These are phyloP conservation scores for Pogostemon cablin DNA, from an alignment of 257 asterid species.

Conservation along the genomic window DNA sequence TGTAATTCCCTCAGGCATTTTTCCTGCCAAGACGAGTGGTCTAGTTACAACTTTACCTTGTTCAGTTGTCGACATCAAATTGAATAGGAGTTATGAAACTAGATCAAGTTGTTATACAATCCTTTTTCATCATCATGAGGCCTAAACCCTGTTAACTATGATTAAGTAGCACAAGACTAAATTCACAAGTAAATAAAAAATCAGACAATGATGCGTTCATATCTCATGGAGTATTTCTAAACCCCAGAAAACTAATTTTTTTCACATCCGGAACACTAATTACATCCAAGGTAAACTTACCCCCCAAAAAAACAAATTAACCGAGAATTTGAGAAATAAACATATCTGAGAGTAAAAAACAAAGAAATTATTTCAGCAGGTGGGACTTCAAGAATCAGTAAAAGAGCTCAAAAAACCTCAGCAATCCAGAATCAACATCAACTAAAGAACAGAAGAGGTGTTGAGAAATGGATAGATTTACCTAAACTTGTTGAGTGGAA, in stretches of 20 bases:
- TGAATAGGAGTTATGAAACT: not conserved
- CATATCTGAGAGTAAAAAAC: not conserved
- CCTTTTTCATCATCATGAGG: not conserved
- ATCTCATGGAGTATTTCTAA: no score
- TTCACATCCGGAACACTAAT: not conserved
- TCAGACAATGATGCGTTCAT: no score
- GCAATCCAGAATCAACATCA: not conserved
- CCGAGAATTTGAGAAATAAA: not conserved
- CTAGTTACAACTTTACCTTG: not conserved
- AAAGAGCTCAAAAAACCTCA: constrained; percentile 10
- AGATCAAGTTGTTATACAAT: not conserved
- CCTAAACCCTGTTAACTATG: not conserved
- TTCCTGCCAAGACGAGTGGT: constrained; percentile 23
- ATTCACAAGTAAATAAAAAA: no score
- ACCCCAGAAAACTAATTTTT: constrained; percentile 7
- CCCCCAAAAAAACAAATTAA: not conserved
- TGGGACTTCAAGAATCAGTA: not conserved
- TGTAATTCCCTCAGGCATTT: constrained; percentile 77
- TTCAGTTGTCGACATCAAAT: not conserved
- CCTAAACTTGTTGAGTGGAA: not conserved
- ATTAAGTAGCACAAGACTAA: not conserved
- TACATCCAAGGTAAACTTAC: constrained; percentile 1
- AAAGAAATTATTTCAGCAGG: not conserved
- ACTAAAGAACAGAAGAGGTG: not conserved
- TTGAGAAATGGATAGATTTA: constrained; percentile 12